Evolutionary conservation across 2,329 filamentous ascomycete species (phyloP), one percentile per base, ranked within the genome.

Genomic region (Myriangium duriaei): DNA sequence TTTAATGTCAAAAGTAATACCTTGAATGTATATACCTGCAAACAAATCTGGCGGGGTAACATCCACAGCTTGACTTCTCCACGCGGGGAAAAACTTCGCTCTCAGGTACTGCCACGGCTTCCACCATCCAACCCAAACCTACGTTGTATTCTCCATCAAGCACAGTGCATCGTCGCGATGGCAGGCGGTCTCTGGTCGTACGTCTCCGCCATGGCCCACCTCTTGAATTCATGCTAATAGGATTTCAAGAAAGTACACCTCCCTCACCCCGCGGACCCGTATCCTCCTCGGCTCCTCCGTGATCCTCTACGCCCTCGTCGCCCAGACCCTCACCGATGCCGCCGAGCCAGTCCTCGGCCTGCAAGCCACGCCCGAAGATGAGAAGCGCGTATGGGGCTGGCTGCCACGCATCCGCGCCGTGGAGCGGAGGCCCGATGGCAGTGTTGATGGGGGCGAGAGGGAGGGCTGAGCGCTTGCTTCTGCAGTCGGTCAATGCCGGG

Each of bases 271-370:
- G 12, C 77, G 72, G 48, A 79, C 81, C 15, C 80, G 81, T 40
- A 61, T 83, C 30, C 61, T 78, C 33, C 68, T 93, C 45, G 87
- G 87, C 48, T 56, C 76, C 34, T 80, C 76, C 49, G 61, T 93
- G 47, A 74, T 94, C 52, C 73, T 73, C 21, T 94, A 85, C 74
- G 84, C 83, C 11, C 63, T 67, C 29, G 63, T 75, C 29, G 87
- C 84, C 11, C 68, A 91, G n/a, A 78, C 79, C 53, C 53, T 82
- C 12, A 76, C 80, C 4, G 81, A 88, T 53, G 68, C 68, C 41
- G 75, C 79, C 11, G 86, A 88, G 60, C 71, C 81, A 53, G 75
- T 70, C 30, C 70, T 87, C 43, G 81, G 81, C 5, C 71, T 84
- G 57, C 76, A 71, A 28, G 74, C 86, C 1, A 79, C 76, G 1